phyloP scores from a whole-genome alignment of 2,329 filamentous ascomycete genomes.

The Lachnellula occidentalis region DNA sequence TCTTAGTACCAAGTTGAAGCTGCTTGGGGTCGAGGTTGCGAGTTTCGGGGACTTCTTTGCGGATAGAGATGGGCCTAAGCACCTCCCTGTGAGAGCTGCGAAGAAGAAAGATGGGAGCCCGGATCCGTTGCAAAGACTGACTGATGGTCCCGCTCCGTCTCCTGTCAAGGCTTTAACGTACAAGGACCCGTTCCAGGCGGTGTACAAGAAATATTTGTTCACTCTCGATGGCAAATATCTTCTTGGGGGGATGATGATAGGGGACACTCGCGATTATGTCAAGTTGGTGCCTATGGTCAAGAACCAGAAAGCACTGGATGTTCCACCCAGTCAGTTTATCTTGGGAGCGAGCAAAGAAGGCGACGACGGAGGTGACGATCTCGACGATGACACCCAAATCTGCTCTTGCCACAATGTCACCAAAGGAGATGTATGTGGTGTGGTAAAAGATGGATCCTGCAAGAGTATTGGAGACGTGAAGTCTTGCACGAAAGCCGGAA shows the following conservation, averaged over 20 bases:
- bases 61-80: conserved; percentile 74
- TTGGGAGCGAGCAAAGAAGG: conserved; percentile 69
- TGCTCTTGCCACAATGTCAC: conserved; percentile 92
- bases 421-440: conserved; percentile 70
- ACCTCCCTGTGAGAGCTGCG: conserved; percentile 56
- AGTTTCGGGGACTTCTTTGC: conserved; percentile 94
- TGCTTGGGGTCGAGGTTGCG: conserved; percentile 84
- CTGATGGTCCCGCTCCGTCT: conserved; percentile 48
- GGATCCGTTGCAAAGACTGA: conserved; percentile 43
- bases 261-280: conserved; percentile 84
- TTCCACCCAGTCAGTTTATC: conserved; percentile 77
- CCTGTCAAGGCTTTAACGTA: conserved; percentile 81
- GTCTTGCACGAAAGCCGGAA: conserved; percentile 85
- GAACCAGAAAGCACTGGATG: conserved; percentile 70
- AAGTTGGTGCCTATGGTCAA: conserved; percentile 86
- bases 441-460: conserved; percentile 72
- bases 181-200: conserved; percentile 78
- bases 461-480: conserved; percentile 80
- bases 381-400: conserved; percentile 80
- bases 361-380: conserved; percentile 69
- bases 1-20: conserved; percentile 85
- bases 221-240: conserved; percentile 85
- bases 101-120: conserved; percentile 38
- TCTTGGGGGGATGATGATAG: conserved; percentile 96
- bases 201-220: conserved; percentile 94